phyloP scores from a whole-genome alignment of 352 stramenopile species.

The Aphanomyces euteiches region DNA sequence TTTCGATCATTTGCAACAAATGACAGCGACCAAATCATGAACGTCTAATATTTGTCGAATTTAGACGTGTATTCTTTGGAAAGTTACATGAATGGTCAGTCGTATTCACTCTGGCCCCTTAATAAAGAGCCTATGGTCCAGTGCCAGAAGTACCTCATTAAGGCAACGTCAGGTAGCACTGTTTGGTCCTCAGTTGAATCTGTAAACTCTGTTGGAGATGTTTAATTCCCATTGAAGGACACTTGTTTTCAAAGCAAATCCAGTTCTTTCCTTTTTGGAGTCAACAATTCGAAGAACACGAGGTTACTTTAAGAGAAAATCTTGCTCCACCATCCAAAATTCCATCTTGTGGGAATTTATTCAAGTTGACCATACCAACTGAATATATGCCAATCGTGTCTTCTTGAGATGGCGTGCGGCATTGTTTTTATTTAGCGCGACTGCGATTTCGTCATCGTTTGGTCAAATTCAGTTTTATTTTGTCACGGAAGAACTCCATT shows the following conservation, averaged over 20 bases:
- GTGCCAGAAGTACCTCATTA: slow-evolving; percentile 72
- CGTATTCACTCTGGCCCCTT: slow-evolving; percentile 77
- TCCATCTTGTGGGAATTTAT: too few species aligned
- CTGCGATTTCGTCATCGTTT: slow-evolving; percentile 89
- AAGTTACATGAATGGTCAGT: slow-evolving; percentile 55
- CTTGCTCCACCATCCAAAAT: too few species aligned
- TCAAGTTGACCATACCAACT: too few species aligned
- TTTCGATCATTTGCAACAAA: slow-evolving; percentile 64
- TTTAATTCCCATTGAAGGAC: slow-evolving; percentile 80
- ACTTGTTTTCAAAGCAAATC: too few species aligned
- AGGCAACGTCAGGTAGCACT: slow-evolving; percentile 61
- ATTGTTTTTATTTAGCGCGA: slow-evolving; percentile 95
- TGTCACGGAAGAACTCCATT: slow-evolving; percentile 91
- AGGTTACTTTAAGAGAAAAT: too few species aligned
- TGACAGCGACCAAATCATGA: slow-evolving; percentile 59
- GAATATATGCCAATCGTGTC: too few species aligned
- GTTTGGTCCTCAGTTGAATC: slow-evolving; percentile 79
- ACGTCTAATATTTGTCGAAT: slow-evolving; percentile 34
- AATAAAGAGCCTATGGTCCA: slow-evolving; percentile 62
- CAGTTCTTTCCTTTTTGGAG: too few species aligned
- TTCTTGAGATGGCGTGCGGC: slow-evolving; percentile 94
- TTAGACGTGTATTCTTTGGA: slow-evolving; percentile 40
- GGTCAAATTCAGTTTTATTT: slow-evolving; percentile 96
- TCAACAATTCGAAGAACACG: too few species aligned
- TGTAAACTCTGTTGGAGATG: slow-evolving; percentile 68